phyloP scores from a whole-genome alignment of 768 basidiomycete genomes.

The Kondoa malvinella region DNA sequence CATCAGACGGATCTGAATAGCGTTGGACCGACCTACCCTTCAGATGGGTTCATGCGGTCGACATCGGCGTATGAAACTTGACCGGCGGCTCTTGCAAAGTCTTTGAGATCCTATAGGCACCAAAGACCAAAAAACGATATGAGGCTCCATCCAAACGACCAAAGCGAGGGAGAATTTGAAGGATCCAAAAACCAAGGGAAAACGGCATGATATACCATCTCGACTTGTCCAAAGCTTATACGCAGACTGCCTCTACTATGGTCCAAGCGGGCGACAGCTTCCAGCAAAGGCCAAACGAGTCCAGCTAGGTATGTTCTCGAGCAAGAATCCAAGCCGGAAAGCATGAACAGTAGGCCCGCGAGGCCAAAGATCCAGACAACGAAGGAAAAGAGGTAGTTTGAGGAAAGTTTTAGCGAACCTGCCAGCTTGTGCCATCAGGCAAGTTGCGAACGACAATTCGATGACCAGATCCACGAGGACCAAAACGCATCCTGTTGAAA shows the following conservation, averaged over 20 bases:
- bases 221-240: neutral
- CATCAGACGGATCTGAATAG: neutral
- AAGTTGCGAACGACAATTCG: conserved; percentile 64
- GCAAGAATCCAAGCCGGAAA: no score
- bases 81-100: conserved; percentile 87
- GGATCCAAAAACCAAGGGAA: neutral
- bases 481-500: conserved; percentile 42
- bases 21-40: conserved; percentile 49
- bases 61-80: conserved; percentile 89
- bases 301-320: no score
- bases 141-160: neutral
- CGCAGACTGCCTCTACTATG: neutral
- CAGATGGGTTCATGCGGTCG: conserved; percentile 63
- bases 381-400: conserved; percentile 21
- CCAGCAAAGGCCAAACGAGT: no score
- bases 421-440: conserved; percentile 88
- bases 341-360: no score
- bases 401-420: conserved; percentile 52
- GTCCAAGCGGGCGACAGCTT: no score
- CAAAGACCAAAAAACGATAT: neutral
- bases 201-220: no score
- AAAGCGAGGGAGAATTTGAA: neutral
- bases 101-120: conserved; percentile 69
- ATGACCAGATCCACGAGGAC: conserved; percentile 37
- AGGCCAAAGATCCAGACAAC: conserved; percentile 18